Evolutionary conservation across 2,329 filamentous ascomycete species (phyloP).

Genomic region (Colletotrichum musicola): DNA sequence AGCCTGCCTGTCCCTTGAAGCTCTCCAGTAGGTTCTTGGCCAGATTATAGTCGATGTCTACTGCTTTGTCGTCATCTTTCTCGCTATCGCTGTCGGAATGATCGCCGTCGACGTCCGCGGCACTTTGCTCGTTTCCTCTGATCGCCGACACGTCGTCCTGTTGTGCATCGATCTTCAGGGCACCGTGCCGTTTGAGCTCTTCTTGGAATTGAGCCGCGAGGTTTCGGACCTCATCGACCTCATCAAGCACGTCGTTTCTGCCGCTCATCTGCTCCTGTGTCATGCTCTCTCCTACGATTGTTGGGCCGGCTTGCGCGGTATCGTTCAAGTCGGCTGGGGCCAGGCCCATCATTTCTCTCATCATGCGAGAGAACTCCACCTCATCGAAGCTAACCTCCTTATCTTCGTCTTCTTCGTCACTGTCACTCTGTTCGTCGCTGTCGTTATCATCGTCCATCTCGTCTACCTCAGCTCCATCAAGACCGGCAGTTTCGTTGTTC

Average conservation of each 20-base stretch:
- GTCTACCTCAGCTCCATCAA: conserved; percentile 80
- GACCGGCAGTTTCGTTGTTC: conserved; percentile 84
- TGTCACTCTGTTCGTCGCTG: conserved; percentile 62
- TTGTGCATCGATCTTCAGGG: conserved; percentile 66
- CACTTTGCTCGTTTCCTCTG: conserved; percentile 27
- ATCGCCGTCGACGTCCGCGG: conserved; percentile 33
- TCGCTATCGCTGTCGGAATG: conserved; percentile 57
- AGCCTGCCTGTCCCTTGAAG: conserved; percentile 89
- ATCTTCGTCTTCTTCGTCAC: conserved; percentile 74
- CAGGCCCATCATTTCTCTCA: conserved; percentile 91
- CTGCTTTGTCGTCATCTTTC: conserved; percentile 66
- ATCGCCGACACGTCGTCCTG: conserved; percentile 48
- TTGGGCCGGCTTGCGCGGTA: not conserved
- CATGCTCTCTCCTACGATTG: conserved; percentile 41
- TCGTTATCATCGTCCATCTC: conserved; percentile 75
- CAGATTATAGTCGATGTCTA: conserved; percentile 87
- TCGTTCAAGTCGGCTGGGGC: conserved; percentile 47
- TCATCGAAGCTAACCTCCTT: conserved; percentile 86
- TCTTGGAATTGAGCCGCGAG: conserved; percentile 78
- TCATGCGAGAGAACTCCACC: conserved; percentile 85
- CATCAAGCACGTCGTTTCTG: conserved; percentile 49
- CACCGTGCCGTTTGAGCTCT: conserved; percentile 78
- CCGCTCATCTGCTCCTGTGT: not conserved
- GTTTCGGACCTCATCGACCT: conserved; percentile 70
- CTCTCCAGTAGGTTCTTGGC: conserved; percentile 92